Base-by-base conservation (phyloP, 2,329 filamentous ascomycete species). In the Botrytis squamosa region DNA sequence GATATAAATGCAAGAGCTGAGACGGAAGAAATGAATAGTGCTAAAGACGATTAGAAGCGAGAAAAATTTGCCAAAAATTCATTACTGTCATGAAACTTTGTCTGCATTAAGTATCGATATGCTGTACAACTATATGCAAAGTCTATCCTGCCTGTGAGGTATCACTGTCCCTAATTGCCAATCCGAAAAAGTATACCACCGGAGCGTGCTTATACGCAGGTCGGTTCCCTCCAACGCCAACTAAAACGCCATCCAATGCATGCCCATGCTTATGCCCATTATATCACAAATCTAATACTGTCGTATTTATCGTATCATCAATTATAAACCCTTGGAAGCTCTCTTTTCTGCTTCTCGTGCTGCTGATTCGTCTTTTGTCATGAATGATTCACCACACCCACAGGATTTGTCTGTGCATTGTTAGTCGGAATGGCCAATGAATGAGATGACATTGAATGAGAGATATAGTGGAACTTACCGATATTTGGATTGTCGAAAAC, bases 401-500 rank as follows among this genome's bases (percentile, higher is more conserved):
- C 95, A 98, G 86, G 97, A 89, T 81, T 97, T 95, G 87, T 97
- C 95, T 98, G 82, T 49, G 82, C 72, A 73, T 46, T 46, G 16
- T 72, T 63, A 62, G 38, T 42, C 40, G 8, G 16, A 40, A 62
- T 18, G 29, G 12, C 8, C 70, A 38, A 22, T 14, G 46, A 14
- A 38, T 18, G 36, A 44, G 38, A 18, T 67, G 9, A 29, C 25
- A 38, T 42, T 8, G 14, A 18, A 33, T 46, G 38, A 63, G 40
- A 16, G 25, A 4, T 40, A 57, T 69, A 33, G 44, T 36, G 59
- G 67, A 22, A 91, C 95, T 89, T 85, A 97, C 95, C 99, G 82
- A 98, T 98, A 81, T 99, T 99, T 3, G 96, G 96, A 82, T 99
- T 99, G 82, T 90, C 91, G 84, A 99, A 99, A 69, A 97, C 91